A percentile compares a stretch with the other conserved stretches of the same genome.
Conservation (phyloP, 2,329 filamentous ascomycete genomes). For the Ascomycota sp. region DNA sequence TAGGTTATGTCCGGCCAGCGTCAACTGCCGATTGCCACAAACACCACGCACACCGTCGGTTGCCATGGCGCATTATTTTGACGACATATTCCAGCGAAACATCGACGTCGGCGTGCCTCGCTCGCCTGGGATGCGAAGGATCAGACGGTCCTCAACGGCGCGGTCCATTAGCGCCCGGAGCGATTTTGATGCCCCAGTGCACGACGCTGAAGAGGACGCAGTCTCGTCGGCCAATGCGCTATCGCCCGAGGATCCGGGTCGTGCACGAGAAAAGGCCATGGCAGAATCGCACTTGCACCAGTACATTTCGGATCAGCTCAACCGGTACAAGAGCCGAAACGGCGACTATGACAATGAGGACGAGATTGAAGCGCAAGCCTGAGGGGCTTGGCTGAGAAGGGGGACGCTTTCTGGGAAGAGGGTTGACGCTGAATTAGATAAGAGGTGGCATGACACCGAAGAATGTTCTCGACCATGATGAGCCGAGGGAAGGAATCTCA, state of each 20-base stretch:
- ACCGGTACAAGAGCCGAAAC: slow-evolving; percentile 33
- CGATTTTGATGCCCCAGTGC: slow-evolving; percentile 42
- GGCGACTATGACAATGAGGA: slow-evolving; percentile 15
- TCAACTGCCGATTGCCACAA: slow-evolving; percentile 78
- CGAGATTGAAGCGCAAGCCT: slow-evolving; percentile 24
- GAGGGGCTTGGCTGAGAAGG: too few species aligned
- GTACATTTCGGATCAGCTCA: slow-evolving; percentile 67
- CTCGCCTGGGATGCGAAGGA: slow-evolving; percentile 23
- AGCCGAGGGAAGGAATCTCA: too few species aligned
- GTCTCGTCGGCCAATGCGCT: slow-evolving; percentile 13
- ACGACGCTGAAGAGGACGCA: slow-evolving; percentile 21
- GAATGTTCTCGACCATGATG: too few species aligned
- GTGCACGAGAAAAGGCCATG: slow-evolving; percentile 25
- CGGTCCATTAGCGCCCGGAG: slow-evolving; percentile 70
- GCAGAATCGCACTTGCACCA: slow-evolving; percentile 54
- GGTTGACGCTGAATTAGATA: too few species aligned
- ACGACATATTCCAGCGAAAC: slow-evolving; percentile 52
- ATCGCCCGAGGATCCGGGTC: slow-evolving; percentile 19
- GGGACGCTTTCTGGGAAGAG: too few species aligned
- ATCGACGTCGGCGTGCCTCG: slow-evolving; percentile 16
- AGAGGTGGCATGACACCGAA: too few species aligned
- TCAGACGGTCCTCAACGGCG: slow-evolving; percentile 62
- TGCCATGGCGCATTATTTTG: slow-evolving; percentile 84
- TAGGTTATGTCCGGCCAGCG: too few species aligned
- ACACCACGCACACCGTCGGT: slow-evolving; percentile 74